Conservation (phyloP, 139 green algal genomes). For the Chlorella sp. region DNA sequence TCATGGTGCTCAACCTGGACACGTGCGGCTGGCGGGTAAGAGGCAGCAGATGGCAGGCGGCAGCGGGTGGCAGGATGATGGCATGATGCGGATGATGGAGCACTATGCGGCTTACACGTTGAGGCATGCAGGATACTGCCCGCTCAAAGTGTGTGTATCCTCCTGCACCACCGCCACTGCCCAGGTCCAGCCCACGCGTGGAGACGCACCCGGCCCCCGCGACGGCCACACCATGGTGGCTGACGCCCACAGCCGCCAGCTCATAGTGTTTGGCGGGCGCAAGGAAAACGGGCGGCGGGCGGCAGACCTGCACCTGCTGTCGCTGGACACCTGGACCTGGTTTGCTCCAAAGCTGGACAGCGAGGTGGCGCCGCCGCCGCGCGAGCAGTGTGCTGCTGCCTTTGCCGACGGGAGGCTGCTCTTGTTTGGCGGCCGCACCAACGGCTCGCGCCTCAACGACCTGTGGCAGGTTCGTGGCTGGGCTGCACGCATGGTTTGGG, state of each 20-base stretch:
- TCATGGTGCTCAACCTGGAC: constrained; percentile 22
- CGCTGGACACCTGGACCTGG: constrained; percentile 68
- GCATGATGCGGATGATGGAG: too few relatives aligned
- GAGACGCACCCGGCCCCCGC: constrained; percentile 61
- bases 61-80: too few relatives aligned
- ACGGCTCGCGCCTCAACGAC: constrained; percentile 16
- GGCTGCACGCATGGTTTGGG: too few relatives aligned
- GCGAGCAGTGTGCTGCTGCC: constrained; percentile 62
- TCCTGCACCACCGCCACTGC: not conserved
- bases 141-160: not conserved
- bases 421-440: constrained; percentile 69
- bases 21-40: constrained; percentile 24
- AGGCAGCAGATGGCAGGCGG: too few relatives aligned
- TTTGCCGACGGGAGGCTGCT: constrained; percentile 72
- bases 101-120: too few relatives aligned
- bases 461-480: not conserved
- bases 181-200: constrained; percentile 59
- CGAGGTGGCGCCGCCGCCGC: constrained; percentile 43
- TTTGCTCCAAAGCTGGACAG: constrained; percentile 50
- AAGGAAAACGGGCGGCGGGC: constrained; percentile 55
- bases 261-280: constrained; percentile 87
- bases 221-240: constrained; percentile 58
- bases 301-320: constrained; percentile 87
- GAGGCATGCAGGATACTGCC: too few relatives aligned
- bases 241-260: constrained; percentile 41